phyloP scores from a whole-genome alignment of 768 basidiomycete genomes.

The Boletellus emodensis region DNA sequence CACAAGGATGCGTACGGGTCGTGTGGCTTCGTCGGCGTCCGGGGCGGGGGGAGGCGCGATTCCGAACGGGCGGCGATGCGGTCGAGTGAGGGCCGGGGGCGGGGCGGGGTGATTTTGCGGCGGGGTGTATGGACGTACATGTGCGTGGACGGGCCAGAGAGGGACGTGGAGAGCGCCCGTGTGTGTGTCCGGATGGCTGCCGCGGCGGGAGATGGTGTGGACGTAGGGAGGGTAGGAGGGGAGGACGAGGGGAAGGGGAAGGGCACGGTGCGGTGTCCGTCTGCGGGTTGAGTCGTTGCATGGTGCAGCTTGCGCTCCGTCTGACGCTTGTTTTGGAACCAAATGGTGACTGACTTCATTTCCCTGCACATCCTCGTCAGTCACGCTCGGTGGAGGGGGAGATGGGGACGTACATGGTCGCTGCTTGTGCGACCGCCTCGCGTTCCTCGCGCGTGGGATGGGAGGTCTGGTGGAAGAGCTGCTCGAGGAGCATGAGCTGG shows the following conservation, averaged over 20 bases:
- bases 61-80: conserved; percentile 30
- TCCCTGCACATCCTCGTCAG: conserved; percentile 24
- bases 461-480: conserved; percentile 66
- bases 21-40: conserved; percentile 29
- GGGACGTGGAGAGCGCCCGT: conserved; percentile 30
- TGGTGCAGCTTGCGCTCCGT: conserved; percentile 52
- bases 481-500: conserved; percentile 70
- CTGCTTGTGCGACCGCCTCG: conserved; percentile 55
- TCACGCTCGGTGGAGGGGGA: neutral
- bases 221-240: conserved; percentile 7
- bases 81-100: conserved; percentile 30
- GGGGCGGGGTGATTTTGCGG: conserved; percentile 29
- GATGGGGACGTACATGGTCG: conserved; percentile 52
- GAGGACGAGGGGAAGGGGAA: conserved; percentile 21
- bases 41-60: conserved; percentile 27
- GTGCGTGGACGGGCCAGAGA: conserved; percentile 1
- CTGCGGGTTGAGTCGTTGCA: conserved; percentile 20
- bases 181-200: conserved; percentile 34
- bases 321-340: conserved; percentile 35
- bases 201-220: conserved; percentile 23
- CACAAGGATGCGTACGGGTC: conserved; percentile 27
- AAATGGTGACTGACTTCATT: conserved; percentile 35
- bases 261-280: conserved; percentile 11
- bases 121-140: conserved; percentile 16
- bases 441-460: conserved; percentile 75